Conservation (phyloP, 2,329 filamentous ascomycete genomes). For the Blastomyces silverae region DNA sequence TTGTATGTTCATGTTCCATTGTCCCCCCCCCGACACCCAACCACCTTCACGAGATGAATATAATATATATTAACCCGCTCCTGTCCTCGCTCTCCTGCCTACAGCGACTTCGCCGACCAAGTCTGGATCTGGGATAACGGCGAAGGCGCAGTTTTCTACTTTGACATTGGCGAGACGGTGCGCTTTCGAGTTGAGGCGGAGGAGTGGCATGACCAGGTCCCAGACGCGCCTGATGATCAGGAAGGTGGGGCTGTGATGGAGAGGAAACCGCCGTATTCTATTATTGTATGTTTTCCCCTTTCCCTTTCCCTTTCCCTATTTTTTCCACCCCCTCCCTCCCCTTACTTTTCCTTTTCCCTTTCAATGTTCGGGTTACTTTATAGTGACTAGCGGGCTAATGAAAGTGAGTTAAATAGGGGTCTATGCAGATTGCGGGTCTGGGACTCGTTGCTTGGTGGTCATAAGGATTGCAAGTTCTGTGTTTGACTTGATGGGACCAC, state of each 20-base stretch:
- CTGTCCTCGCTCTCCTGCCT: constrained; percentile 15
- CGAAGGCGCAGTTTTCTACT: constrained; percentile 67
- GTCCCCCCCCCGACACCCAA: neutral
- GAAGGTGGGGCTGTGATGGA: constrained; percentile 52
- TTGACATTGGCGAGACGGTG: constrained; percentile 84
- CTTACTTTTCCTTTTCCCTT: neutral
- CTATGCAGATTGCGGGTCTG: constrained; percentile 43
- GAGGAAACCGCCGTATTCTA: constrained; percentile 52
- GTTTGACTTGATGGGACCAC: neutral
- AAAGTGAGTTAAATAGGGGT: constrained; percentile 31
- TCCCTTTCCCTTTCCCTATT: too few species aligned
- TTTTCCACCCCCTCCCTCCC: neutral
- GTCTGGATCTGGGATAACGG: constrained; percentile 78
- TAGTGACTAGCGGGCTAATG: constrained; percentile 14
- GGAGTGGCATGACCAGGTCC: constrained; percentile 83
- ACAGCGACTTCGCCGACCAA: constrained; percentile 64
- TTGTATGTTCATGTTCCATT: constrained; percentile 52
- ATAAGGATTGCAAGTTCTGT: constrained; percentile 13
- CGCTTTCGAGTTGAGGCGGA: constrained; percentile 80
- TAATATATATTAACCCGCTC: neutral
- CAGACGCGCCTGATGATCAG: constrained; percentile 59
- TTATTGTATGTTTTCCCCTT: constrained; percentile 38
- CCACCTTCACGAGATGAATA: neutral
- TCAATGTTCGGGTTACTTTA: neutral
- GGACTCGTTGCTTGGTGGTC: constrained; percentile 45